Base-by-base conservation (phyloP, 2,329 filamentous ascomycete genomes). In the Diaporthe australafricana region DNA sequence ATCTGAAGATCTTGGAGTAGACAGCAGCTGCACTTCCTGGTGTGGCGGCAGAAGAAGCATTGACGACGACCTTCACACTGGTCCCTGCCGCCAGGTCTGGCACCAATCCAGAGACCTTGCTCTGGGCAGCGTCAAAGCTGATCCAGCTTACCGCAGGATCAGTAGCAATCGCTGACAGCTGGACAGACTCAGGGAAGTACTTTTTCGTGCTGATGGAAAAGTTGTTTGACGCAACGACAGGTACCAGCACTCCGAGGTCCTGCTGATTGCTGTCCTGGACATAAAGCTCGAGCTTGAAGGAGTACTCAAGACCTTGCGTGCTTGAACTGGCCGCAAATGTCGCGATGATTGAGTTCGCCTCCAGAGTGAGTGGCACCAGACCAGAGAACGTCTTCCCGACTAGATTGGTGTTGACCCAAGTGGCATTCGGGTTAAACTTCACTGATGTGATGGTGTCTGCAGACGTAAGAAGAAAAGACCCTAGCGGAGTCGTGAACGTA, bases 101-200 rank as follows among this genome's bases (percentile, higher is more conserved):
- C 5, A 67, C 63, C 5, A 16, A 9, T 0, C 63, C 63, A 42
- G 38, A 4, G 32, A 67, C 16, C 5, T 16, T 53, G 63, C 20
- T 67, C 8, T 40, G 12, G 11, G 47, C 16, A 7, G 22, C 5
- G 50, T 67, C 47, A 6, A 67, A 38, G 30, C 27, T 53, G 47
- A 67, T 35, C 48, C 63, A 67, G 32, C 12, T 30, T 8, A 30
- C 63, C 5, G 16, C n/a, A 7, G 60, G 60, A 17, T 38, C 38
- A 11, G 47, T 53, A 9, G 17, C 42, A 17, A 67, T n/a, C 32
- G 35, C n/a, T n/a, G 63, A 27, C 32, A 67, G 63, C 20, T 27
- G n/a, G 53, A 38, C 50, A 14, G 63, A 53, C 3, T 47, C 30
- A 17, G 63, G 63, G 9, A 67, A 67, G 35, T 67, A 67, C 16